Evolutionary conservation across 768 basidiomycete species (phyloP).

Genomic region (Auricularia sp.): DNA sequence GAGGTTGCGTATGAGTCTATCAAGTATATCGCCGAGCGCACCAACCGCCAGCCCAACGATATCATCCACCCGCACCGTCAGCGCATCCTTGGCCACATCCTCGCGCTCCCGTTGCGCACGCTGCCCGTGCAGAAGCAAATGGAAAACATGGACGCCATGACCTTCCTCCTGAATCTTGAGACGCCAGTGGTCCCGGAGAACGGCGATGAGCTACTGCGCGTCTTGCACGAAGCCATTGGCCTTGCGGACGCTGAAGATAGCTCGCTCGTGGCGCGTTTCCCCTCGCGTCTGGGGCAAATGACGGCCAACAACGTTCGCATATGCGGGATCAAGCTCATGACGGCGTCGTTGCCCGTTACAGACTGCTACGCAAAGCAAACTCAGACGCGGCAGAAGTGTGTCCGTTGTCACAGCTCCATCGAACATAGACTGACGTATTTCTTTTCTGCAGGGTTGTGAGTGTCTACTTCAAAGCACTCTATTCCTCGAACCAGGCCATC

Average conservation of each 20-base stretch:
- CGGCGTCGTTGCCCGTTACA: conserved; percentile 88
- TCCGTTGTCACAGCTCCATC: neutral
- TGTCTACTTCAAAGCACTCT: conserved; percentile 97
- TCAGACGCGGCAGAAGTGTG: conserved; percentile 74
- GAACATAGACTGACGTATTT: neutral
- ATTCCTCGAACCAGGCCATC: conserved; percentile 81
- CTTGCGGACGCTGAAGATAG: conserved; percentile 91
- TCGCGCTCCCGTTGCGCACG: conserved; percentile 92
- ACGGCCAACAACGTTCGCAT: conserved; percentile 87
- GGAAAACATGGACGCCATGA: conserved; percentile 93
- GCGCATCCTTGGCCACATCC: conserved; percentile 80
- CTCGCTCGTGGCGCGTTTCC: conserved; percentile 66
- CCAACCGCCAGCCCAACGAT: conserved; percentile 59
- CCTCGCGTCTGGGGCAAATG: conserved; percentile 61
- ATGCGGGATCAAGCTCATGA: conserved; percentile 85
- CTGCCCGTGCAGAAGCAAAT: conserved; percentile 93
- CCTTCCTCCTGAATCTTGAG: conserved; percentile 81
- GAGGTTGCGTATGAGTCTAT: conserved; percentile 77
- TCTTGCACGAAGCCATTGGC: conserved; percentile 88
- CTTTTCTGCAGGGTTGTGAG: conserved; percentile 61
- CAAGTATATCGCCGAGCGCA: conserved; percentile 62
- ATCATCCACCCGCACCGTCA: conserved; percentile 80
- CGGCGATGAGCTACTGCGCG: conserved; percentile 83
- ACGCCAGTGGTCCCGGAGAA: conserved; percentile 77
- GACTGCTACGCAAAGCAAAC: conserved; percentile 85